Percentiles rank a stretch among this genome's conserved stretches.
Evolutionary conservation across 176 grass and related monocot genomes (phyloP).

Genomic region (Phyllostachys edulis): DNA sequence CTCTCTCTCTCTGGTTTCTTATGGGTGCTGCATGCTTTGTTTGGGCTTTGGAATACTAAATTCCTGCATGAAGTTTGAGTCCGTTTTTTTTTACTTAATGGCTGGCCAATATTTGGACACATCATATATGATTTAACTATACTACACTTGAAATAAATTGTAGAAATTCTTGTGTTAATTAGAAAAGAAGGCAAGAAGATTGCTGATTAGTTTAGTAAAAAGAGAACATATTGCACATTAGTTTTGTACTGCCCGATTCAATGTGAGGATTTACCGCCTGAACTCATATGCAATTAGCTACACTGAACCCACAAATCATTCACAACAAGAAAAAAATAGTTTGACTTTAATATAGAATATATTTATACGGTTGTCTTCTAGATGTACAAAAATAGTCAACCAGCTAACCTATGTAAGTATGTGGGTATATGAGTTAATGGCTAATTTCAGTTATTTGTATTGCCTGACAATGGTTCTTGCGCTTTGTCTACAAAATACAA

Average conservation of each 20-base stretch:
- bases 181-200: neutral
- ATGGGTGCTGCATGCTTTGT: neutral
- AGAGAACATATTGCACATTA: neutral
- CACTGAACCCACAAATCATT: neutral
- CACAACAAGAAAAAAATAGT: slow-evolving; percentile 5
- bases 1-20: neutral
- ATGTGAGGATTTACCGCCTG: neutral
- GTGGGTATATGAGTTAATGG: slow-evolving; percentile 12
- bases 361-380: neutral
- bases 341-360: slow-evolving; percentile 19
- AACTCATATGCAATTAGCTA: slow-evolving; percentile 6
- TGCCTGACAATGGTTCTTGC: neutral
- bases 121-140: slow-evolving; percentile 2
- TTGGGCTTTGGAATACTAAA: slow-evolving; percentile 1
- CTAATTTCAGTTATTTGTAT: slow-evolving; percentile 10
- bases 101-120: slow-evolving; percentile 14
- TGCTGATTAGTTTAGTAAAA: slow-evolving; percentile 12
- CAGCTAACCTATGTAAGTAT: slow-evolving; percentile 12
- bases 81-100: slow-evolving; percentile 6
- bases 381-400: neutral
- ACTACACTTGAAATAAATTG: slow-evolving; percentile 6
- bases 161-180: slow-evolving; percentile 8
- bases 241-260: neutral
- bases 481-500: slow-evolving; percentile 1
- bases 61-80: slow-evolving; percentile 26